Evolutionary conservation across 176 grass and related monocot species (phyloP).

Genomic region (Puya raimondii): DNA sequence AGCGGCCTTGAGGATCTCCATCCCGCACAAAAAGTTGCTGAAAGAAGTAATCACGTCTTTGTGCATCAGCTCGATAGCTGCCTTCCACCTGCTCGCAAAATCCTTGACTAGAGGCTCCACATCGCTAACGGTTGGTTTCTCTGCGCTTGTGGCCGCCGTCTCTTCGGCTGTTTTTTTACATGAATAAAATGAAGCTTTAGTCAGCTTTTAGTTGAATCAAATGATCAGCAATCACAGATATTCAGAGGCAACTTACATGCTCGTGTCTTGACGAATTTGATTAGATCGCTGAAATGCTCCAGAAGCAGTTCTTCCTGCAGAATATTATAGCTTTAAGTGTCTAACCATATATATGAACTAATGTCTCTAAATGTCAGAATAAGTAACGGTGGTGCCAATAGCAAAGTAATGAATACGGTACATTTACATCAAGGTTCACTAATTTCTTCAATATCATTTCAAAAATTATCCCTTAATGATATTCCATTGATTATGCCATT

Average conservation of each 20-base stretch:
- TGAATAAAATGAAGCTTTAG: background rate
- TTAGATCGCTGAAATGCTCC: conserved; percentile 75
- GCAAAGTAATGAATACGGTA: background rate
- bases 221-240: conserved; percentile 1
- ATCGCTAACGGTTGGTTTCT: conserved; percentile 51
- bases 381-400: background rate
- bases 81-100: conserved; percentile 75
- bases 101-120: conserved; percentile 85
- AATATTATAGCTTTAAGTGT: conserved; percentile 1
- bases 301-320: conserved; percentile 86
- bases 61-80: conserved; percentile 95
- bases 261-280: conserved; percentile 81
- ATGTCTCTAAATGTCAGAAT: background rate
- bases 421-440: no score
- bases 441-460: no score
- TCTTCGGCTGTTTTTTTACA: conserved; percentile 40
- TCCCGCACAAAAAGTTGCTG: conserved; percentile 90
- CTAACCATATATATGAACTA: background rate
- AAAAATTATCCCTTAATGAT: no score
- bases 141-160: conserved; percentile 32
- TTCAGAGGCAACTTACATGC: conserved; percentile 36
- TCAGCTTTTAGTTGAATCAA: background rate
- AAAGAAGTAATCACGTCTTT: conserved; percentile 97
- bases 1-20: conserved; percentile 90
- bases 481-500: no score